These are phyloP conservation scores for Krasilnikovozyma curviuscula DNA, from an alignment of 768 basidiomycete species.

Conservation along the genomic window DNA sequence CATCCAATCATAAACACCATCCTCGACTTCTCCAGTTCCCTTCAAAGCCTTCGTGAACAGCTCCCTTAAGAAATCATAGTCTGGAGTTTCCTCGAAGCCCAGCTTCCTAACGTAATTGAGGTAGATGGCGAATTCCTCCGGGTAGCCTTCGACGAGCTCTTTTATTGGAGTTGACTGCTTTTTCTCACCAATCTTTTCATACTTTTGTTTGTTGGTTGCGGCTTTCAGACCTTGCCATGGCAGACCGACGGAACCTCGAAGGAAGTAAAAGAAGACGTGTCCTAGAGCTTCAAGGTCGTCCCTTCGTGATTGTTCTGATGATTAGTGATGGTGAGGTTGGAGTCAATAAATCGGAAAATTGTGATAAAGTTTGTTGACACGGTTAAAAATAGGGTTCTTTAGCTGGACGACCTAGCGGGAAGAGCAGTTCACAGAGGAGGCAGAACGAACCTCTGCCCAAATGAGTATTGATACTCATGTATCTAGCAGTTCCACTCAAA, in stretches of 20 bases:
- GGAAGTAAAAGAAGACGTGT: constrained; percentile 99
- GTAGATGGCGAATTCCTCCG: constrained; percentile 97
- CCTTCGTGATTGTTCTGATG: constrained; percentile 48
- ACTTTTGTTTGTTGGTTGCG: constrained; percentile 99
- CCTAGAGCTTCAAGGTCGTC: constrained; percentile 98
- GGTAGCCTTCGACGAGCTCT: constrained; percentile 87
- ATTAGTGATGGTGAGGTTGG: neutral
- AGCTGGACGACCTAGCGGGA: too few species aligned
- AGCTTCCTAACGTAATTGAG: constrained; percentile 97
- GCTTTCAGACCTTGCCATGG: constrained; percentile 99
- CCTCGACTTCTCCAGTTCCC: constrained; percentile 73
- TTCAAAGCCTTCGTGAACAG: constrained; percentile 86
- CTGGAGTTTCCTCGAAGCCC: constrained; percentile 96
- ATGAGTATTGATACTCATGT: constrained; percentile 99
- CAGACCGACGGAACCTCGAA: constrained; percentile 57
- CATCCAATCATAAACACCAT: constrained; percentile 95
- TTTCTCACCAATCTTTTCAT: constrained; percentile 99
- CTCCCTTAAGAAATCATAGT: constrained; percentile 94
- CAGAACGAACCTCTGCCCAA: constrained; percentile 59
- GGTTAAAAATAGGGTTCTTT: too few species aligned
- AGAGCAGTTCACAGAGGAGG: neutral
- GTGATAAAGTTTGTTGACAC: neutral
- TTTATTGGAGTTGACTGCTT: constrained; percentile 93
- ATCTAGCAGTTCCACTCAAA: constrained; percentile 87
- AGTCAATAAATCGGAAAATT: too few species aligned